Percentiles rank a stretch among this genome's conserved stretches.
phyloP scores from a whole-genome alignment of 805 yeast genomes.

The Cyberlindnera euphorbiae region DNA sequence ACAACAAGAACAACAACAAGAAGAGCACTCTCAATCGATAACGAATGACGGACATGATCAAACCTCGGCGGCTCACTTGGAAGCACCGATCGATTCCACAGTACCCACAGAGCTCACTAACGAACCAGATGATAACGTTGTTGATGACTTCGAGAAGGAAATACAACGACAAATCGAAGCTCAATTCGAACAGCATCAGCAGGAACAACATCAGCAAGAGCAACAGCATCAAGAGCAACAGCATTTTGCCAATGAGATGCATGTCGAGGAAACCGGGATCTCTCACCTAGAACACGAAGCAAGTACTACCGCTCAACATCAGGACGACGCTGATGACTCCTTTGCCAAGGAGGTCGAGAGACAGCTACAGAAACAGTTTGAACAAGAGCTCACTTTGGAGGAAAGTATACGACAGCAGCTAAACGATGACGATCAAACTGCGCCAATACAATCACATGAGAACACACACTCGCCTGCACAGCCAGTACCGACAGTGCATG shows the following conservation, averaged over 20 bases:
- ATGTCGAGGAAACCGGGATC: no score
- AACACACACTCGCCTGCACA: no score
- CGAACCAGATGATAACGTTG: neutral
- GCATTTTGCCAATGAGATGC: neutral
- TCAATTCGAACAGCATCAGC: slow-evolving; percentile 14
- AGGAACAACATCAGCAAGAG: slow-evolving; percentile 2
- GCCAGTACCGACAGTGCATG: no score
- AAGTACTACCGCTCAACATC: slow-evolving; percentile 1
- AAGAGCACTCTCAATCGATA: no score
- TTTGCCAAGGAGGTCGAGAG: slow-evolving; percentile 26
- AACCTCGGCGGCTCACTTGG: neutral
- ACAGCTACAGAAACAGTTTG: slow-evolving; percentile 21
- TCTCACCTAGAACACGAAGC: no score
- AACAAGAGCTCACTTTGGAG: slow-evolving; percentile 3
- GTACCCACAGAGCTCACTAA: no score
- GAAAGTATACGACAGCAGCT: slow-evolving; percentile 4
- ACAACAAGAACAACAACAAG: slow-evolving; percentile 1
- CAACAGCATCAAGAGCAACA: slow-evolving; percentile 3
- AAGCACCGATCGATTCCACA: neutral
- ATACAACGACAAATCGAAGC: slow-evolving; percentile 23
- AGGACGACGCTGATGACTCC: slow-evolving; percentile 21
- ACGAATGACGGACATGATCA: no score
- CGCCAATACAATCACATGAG: no score
- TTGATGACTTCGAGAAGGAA: slow-evolving; percentile 22
- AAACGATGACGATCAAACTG: neutral